Base-by-base conservation (phyloP, 2,329 filamentous ascomycete species). In the Metarhizium album region DNA sequence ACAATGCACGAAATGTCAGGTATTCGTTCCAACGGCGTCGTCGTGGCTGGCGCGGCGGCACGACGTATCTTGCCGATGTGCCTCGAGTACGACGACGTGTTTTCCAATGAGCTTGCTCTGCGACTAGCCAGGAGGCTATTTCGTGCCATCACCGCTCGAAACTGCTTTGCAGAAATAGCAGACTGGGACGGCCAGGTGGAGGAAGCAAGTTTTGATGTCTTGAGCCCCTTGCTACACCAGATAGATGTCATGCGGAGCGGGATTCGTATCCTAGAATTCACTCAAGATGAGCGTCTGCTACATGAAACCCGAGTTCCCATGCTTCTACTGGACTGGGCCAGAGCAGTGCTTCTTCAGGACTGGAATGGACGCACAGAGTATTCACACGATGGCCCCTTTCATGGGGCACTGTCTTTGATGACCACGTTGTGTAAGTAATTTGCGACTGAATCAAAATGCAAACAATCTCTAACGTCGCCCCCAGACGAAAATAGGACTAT, bases 311-410 rank as follows among this genome's bases (percentile, higher is more conserved):
- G 76, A 35, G 71, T 78, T 18, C 78, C 76, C 7, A 78, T 74
- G 11, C 63, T 82, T 16, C 68, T 80, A 5, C 67, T 89, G 24
- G 85, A 89, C 59, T 90, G 84, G 85, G 78, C 85, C 20, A 76
- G 86, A 53, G 82, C 84, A 0, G 76, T 93, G 1, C 78, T 95
- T 60, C 68, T 94, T 43, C 80, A 83, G 50, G 82, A 87, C 54
- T 96, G 90, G 90, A 79, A 91, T 60, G 87, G 88, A 0, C 79
- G 79, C 50, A 78, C 86, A 1, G 78, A 83, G 42, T 77, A 95
- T 48, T 73, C 80, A 2, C 82, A 79, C 50, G 83, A 86, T 59
- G 81, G 84, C 29, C 75, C 85, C 14, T 84, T 90, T 54, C 87
- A 87, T 14, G 86, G 87, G 48, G 88, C 89, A 7, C 69, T 96